Conservation (phyloP, 352 stramenopile species). For the Phytophthora podocarpi region DNA sequence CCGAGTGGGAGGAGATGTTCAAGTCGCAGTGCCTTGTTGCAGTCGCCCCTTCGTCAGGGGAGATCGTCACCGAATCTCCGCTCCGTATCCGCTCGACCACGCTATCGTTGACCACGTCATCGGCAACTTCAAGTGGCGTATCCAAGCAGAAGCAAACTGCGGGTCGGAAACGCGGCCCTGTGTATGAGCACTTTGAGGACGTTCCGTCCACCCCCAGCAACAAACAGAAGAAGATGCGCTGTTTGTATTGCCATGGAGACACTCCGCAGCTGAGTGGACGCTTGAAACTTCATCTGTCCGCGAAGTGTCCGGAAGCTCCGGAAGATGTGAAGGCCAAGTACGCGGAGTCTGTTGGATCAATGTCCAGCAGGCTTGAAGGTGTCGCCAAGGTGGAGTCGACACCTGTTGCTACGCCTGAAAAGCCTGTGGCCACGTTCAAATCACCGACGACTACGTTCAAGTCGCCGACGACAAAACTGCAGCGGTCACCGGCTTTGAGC, state of each 20-base stretch:
- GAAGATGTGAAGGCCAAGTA: conserved; percentile 25
- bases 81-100: not conserved
- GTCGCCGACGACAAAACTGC: not conserved
- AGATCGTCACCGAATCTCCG: not conserved
- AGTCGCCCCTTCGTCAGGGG: not conserved
- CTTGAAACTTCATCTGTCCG: conserved; percentile 34
- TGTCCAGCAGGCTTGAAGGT: not conserved
- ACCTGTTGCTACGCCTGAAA: not conserved
- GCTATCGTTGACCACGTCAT: conserved; percentile 1
- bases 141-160: conserved; percentile 7
- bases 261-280: conserved; percentile 37
- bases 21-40: conserved; percentile 9
- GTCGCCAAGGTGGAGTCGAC: not conserved
- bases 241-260: conserved; percentile 33
- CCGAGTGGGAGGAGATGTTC: conserved; percentile 33
- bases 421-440: not conserved
- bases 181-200: conserved; percentile 45
- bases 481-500: not conserved
- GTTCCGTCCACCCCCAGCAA: conserved; percentile 3
- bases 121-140: conserved; percentile 13
- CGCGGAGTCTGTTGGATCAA: not conserved
- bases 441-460: conserved; percentile 4
- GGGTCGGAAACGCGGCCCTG: conserved; percentile 40
- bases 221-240: conserved; percentile 38
- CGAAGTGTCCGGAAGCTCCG: conserved; percentile 24